These are phyloP conservation scores for Camillea tinctor DNA, from an alignment of 2,329 filamentous ascomycete genomes.

Conservation along the genomic window DNA sequence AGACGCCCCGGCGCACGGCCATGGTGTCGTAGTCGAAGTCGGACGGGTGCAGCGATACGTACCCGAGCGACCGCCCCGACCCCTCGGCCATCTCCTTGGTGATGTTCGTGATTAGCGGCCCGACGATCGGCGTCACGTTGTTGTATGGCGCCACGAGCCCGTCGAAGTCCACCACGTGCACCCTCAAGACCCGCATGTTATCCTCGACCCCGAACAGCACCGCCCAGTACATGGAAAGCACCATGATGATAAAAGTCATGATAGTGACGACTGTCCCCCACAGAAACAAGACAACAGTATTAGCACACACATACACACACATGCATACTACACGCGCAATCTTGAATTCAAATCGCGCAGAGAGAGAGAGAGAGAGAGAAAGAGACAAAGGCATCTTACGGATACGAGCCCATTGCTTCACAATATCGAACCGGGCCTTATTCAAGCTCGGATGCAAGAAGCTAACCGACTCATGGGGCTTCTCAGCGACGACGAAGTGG, in stretches of 20 bases:
- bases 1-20: slow-evolving; percentile 56
- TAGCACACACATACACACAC: not conserved
- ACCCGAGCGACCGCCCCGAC: slow-evolving; percentile 46
- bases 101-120: slow-evolving; percentile 49
- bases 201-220: slow-evolving; percentile 50
- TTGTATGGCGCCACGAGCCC: slow-evolving; percentile 51
- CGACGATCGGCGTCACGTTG: slow-evolving; percentile 51
- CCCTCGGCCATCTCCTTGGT: slow-evolving; percentile 43
- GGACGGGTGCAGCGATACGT: slow-evolving; percentile 43
- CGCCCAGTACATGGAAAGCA: slow-evolving; percentile 62
- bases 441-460: slow-evolving; percentile 26
- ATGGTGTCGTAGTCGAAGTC: slow-evolving; percentile 56
- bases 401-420: slow-evolving; percentile 19
- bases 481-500: slow-evolving; percentile 5
- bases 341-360: not conserved
- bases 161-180: slow-evolving; percentile 65
- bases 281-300: too few relatives aligned
- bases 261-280: slow-evolving; percentile 44
- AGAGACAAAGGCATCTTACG: slow-evolving; percentile 18
- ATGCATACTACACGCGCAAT: too few relatives aligned
- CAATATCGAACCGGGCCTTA: slow-evolving; percentile 20
- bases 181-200: slow-evolving; percentile 46
- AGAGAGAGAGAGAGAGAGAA: not conserved
- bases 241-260: slow-evolving; percentile 52
- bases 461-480: slow-evolving; percentile 23